These are phyloP conservation scores for Hirsutella thompsonii DNA, from an alignment of 2,329 filamentous ascomycete species.

Conservation along the genomic window DNA sequence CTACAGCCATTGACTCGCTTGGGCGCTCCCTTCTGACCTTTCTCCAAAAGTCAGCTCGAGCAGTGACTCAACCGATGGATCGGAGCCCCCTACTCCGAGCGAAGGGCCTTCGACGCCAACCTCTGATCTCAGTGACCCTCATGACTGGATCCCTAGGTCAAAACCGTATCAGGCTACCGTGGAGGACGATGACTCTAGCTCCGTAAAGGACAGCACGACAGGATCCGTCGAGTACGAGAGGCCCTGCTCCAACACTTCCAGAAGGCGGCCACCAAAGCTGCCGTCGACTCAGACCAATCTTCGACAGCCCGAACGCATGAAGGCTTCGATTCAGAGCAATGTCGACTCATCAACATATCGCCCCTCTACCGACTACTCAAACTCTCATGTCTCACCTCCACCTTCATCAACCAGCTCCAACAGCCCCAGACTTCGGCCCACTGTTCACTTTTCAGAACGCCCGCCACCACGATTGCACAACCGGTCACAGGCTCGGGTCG, in stretches of 20 bases:
- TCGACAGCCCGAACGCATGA: background rate
- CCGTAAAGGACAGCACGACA: background rate
- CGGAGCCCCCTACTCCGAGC: background rate
- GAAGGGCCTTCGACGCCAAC: background rate
- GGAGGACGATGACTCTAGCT: constrained; percentile 7
- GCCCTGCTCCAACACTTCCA: background rate
- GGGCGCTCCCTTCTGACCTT: background rate
- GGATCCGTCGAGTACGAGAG: background rate
- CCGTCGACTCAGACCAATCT: background rate
- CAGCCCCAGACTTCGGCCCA: constrained; percentile 9
- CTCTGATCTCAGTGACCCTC: constrained; percentile 1
- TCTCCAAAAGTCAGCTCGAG: background rate
- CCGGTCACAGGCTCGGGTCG: constrained; percentile 1
- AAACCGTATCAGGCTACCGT: constrained; percentile 10
- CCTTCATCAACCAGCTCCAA: constrained; percentile 2
- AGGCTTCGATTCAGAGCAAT: background rate
- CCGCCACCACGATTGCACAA: constrained; percentile 13
- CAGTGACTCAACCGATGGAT: background rate
- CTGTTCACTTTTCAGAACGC: constrained; percentile 18
- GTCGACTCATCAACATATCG: background rate
- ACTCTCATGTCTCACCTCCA: background rate
- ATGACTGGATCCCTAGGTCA: constrained; percentile 1
- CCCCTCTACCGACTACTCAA: background rate
- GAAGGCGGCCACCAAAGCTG: background rate
- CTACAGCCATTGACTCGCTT: background rate